Evolutionary conservation across 257 asterid species (phyloP), one percentile per base, ranked within the genome.

Genomic region (Nicotiana sylvestris): DNA sequence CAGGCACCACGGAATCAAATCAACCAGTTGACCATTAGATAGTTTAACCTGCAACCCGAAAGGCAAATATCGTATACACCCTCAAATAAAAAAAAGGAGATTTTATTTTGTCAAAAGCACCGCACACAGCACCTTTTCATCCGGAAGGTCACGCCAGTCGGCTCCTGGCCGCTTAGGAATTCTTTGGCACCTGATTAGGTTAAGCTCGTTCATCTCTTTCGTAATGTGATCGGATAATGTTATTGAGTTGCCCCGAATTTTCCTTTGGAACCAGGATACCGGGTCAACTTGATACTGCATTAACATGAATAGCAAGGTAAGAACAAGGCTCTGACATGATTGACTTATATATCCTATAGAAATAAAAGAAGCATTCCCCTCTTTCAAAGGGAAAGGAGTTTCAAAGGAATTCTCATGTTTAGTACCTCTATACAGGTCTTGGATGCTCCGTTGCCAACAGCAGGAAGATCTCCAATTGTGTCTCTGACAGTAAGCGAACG

Each of bases 91-190:
- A 32, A 29, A 43, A 12, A 12, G 27, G 60, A 69, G 25, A 77
- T 16, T 8, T 69, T 79, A 32, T 18, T 46, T 66, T 49, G 72
- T 49, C 69, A 65, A 33, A 69, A 69, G 30, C 43, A 49, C 25
- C 43, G 69, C 25, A 15, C 60, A 69, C 18, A 65, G 57, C 79
- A 92, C 98, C 98, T 95, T 95, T 82, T 93, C 98, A 53, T 93
- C 97, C 18, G 97, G 97, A 85, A 96, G 97, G 85, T 96, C 97
- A 57, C 99, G 94, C 97, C 99, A 95, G 84, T 94, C 99, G 74
- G 91, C 87, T 46, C 98, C 99, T 66, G 98, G 94, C 49, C 94
- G 91, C 88, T 83, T 90, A 86, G 99, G 99, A 58, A 95, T 93
- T 85, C 87, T 88, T 88, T 92, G 92, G 82, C 98, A 96, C 88